These are phyloP conservation scores for Acacia melanoxylon DNA, from an alignment of 306 rosid genomes.

Conservation along the genomic window DNA sequence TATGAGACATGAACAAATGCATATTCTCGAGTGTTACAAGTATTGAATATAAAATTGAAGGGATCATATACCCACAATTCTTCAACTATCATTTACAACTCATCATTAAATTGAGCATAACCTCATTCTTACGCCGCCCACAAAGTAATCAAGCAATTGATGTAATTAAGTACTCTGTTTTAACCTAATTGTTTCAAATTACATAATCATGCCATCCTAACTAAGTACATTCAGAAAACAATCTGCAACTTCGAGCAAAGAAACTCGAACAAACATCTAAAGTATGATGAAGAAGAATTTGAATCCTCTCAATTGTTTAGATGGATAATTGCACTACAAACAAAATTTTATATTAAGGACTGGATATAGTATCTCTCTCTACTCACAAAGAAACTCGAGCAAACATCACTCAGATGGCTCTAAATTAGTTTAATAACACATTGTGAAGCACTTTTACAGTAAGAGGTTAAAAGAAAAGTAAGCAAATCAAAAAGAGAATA, in stretches of 20 bases:
- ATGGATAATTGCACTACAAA: too few species aligned
- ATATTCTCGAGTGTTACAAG: not conserved
- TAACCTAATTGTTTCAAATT: not conserved
- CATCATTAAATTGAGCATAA: not conserved
- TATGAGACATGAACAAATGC: not conserved
- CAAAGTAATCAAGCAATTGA: not conserved
- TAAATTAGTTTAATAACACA: not conserved
- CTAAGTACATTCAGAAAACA: not conserved
- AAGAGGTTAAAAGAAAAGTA: not conserved
- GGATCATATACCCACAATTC: not conserved
- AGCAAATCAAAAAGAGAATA: not conserved
- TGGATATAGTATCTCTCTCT: too few species aligned
- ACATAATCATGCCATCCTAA: not conserved
- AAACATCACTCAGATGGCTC: not conserved
- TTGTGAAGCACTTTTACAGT: not conserved
- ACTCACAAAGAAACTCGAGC: too few species aligned
- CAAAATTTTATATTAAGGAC: too few species aligned
- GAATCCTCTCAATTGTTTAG: not conserved
- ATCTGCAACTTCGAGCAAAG: not conserved
- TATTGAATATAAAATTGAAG: too few species aligned
- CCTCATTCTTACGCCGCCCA: not conserved
- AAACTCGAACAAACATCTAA: not conserved
- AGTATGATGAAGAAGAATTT: not conserved
- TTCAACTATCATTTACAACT: not conserved
- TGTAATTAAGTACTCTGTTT: not conserved